phyloP scores from a whole-genome alignment of 768 basidiomycete genomes.

The Calvatia gigantea region DNA sequence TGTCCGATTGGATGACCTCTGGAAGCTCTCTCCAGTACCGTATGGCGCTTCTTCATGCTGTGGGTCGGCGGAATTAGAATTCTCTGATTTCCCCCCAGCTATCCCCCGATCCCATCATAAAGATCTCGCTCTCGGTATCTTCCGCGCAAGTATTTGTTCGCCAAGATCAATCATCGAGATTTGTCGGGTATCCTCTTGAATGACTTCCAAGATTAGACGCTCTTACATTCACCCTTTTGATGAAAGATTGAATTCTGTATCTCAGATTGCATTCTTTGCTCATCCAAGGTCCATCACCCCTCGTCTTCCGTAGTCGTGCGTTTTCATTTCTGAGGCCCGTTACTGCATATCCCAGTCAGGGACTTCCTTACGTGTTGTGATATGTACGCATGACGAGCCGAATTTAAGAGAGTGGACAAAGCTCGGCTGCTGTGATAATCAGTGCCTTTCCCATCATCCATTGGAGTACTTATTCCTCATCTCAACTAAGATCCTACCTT shows the following conservation, averaged over 20 bases:
- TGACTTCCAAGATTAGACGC: slow-evolving; percentile 6
- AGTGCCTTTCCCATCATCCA: background rate
- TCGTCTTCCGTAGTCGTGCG: background rate
- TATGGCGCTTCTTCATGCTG: slow-evolving; percentile 36
- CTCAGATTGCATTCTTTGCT: background rate
- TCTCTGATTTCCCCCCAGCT: slow-evolving; percentile 29
- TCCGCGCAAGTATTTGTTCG: slow-evolving; percentile 1
- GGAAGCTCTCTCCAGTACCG: slow-evolving; percentile 25
- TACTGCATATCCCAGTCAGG: background rate
- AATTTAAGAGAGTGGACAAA: background rate
- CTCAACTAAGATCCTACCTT: background rate
- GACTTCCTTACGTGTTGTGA: slow-evolving; percentile 1
- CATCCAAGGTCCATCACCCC: slow-evolving; percentile 1
- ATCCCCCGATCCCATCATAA: slow-evolving; percentile 14
- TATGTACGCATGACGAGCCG: background rate
- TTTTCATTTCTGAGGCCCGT: too few species aligned
- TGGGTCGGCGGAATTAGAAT: slow-evolving; percentile 41
- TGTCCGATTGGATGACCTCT: slow-evolving; percentile 45
- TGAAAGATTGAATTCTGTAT: background rate
- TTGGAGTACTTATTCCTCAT: background rate
- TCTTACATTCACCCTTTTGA: slow-evolving; percentile 4
- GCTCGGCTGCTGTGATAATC: background rate
- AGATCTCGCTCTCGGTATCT: slow-evolving; percentile 13
- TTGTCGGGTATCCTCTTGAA: background rate
- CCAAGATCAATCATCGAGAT: slow-evolving; percentile 7